phyloP scores from a whole-genome alignment of 2,329 filamentous ascomycete genomes.

The Calonectria montana region DNA sequence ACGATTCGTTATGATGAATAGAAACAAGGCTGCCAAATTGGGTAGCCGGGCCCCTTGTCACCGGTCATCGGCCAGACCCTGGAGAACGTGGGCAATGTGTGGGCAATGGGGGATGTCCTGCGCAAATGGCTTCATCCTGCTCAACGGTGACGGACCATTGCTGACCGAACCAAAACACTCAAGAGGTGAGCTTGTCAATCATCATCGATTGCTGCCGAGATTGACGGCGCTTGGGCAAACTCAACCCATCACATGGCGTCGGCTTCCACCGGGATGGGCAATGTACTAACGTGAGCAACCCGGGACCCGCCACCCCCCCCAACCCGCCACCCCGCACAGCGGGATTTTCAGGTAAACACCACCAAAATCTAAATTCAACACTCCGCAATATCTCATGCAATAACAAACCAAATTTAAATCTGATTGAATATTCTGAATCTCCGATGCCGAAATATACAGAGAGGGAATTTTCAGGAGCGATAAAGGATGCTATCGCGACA shows the following conservation, averaged over 20 bases:
- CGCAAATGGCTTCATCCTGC: conserved; percentile 7
- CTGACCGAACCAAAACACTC: background rate
- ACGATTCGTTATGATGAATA: conserved; percentile 25
- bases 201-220: conserved; percentile 27
- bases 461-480: no score
- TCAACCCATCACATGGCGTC: conserved; percentile 15
- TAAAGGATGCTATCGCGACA: no score
- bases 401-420: no score
- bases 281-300: no score
- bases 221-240: conserved; percentile 16
- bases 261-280: conserved; percentile 13
- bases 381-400: no score
- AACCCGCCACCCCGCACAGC: no score
- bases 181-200: background rate
- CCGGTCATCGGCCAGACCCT: conserved; percentile 1
- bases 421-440: no score
- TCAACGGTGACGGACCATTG: background rate
- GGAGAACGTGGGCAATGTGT: background rate
- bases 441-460: no score
- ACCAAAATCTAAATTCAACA: no score
- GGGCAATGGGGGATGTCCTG: background rate
- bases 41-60: conserved; percentile 3
- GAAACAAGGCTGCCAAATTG: conserved; percentile 26
- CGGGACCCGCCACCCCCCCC: no score
- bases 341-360: no score